Evolutionary conservation across 139 green algal genomes (phyloP), one percentile per base, ranked within the genome.

Genomic region (Haematococcus lacustris): DNA sequence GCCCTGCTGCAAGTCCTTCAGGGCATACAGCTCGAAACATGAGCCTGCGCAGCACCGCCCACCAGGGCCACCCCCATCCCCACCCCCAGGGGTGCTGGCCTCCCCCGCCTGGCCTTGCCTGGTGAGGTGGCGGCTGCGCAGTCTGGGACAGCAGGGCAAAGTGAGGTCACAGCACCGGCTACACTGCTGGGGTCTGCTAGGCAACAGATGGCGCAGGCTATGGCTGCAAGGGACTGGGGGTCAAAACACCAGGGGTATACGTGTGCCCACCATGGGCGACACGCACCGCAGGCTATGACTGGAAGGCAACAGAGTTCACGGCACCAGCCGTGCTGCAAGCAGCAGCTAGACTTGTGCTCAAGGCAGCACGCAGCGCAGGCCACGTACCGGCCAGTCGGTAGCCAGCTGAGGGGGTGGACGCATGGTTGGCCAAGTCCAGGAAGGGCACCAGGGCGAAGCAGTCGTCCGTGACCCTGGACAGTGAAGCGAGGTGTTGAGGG

Each of bases 341-440:
- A 43, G 5, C 5, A 5, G 28, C 5, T 64, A 35, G 23, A 30
- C 63, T 5, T 35, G 41, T 26, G 21, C 13, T 9, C 63, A 47
- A 7, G 21, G 34, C 28, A 28, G 63, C 4, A 51, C 63, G 2
- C 35, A 32, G 23, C 23, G 26, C 35, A 23, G 34, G 47, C 30
- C 59, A 40, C 4, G n/a, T 33, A 41, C 51, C 51, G 25, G 25
- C n/a, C n/a, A 82, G 23, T 37, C 77, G 38, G 74, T 88, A 89
- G 73, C 85, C 79, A 17, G 70, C 75, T 60, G 81, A 86, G 21
- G 87, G 81, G 3, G 76, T 35, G 9, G 51, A 28, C 0, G 73
- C 39, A 73, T 91, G 87, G 71, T 91, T 91, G 13, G 83, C 85
- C 1, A 80, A 28, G 76, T 91, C 87, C 38, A 89, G 66, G 62